Evolutionary conservation across 148 eudicot species (phyloP).

Genomic region (Polygonum maritimum): DNA sequence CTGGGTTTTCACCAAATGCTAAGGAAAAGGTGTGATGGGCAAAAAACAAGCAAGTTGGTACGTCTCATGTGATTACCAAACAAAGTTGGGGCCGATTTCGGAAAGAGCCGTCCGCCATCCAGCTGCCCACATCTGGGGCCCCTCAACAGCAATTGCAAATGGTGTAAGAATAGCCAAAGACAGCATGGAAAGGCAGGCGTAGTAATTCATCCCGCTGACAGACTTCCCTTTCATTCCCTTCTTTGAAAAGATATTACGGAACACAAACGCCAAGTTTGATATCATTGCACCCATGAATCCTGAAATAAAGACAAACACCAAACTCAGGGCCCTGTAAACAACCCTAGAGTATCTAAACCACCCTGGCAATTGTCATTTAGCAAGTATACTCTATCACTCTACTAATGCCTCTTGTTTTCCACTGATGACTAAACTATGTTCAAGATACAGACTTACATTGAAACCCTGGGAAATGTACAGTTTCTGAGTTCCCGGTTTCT

Average conservation of each 20-base stretch:
- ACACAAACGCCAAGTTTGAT: slow-evolving; percentile 33
- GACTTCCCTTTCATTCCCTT: slow-evolving; percentile 40
- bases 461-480: no score
- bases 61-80: slow-evolving; percentile 28
- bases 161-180: slow-evolving; percentile 30
- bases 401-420: not conserved
- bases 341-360: not conserved
- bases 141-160: slow-evolving; percentile 40
- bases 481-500: no score
- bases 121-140: slow-evolving; percentile 39
- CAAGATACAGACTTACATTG: not conserved
- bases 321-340: slow-evolving; percentile 1
- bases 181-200: slow-evolving; percentile 30
- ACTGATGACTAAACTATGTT: not conserved
- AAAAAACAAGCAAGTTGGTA: slow-evolving; percentile 14
- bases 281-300: slow-evolving; percentile 43
- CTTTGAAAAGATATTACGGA: slow-evolving; percentile 35
- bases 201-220: slow-evolving; percentile 39
- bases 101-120: slow-evolving; percentile 30
- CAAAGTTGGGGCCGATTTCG: slow-evolving; percentile 27
- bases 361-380: not conserved
- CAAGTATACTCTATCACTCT: not conserved
- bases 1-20: not conserved
- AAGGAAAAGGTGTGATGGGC: not conserved
- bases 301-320: slow-evolving; percentile 18